Base-by-base conservation (phyloP, 805 yeast species). In the Schwanniomyces occidentalis region DNA sequence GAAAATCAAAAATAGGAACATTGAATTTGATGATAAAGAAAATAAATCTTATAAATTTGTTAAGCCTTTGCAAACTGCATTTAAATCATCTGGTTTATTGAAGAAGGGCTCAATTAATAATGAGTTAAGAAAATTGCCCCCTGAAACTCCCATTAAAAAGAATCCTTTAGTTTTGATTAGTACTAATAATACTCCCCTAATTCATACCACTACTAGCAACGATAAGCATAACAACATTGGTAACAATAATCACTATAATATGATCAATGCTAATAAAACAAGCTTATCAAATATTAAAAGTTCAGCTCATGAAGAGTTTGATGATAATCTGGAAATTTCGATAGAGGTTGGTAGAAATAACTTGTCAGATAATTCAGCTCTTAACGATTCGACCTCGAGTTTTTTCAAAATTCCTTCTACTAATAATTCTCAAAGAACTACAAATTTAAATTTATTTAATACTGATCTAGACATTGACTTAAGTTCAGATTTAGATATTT, bases 11-110 rank as follows among this genome's bases (percentile, higher is more conserved):
- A 19, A 16, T 12, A 27, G 16, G 26, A 32, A 27, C n/a, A 19
- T 13, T 8, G 43, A 32, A 32, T 31, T 27, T 33, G 64, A 65
- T 21, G 63, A 66, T 40, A 65, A 67, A 41, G 73, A 66, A 34
- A 67, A 67, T 34, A 45, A 41, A 16, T 63, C 69, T 8, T 85
- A 82, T 58, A 75, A 78, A 44, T 76, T 78, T 30, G 93, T 85
- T 15, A 85, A 83, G 52, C 96, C 96, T 2, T 69, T 87, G 24
- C 95, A 86, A 54, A 82, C 90, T 0, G 95, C 93, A 10, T 87
- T 87, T 58, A 72, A 78, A 54, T 75, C 90, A 2, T 65, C 85
- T 0, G 96, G 96, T 0, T 62, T 87, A 22, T 58, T 81, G 67
- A 83, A 60, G 65, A 80, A 58, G 63, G 65, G 54, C 48, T 56